Evolutionary conservation across 2,329 filamentous ascomycete genomes (phyloP), one percentile per base, ranked within the genome.

Genomic region (Calonectria henricotiae): DNA sequence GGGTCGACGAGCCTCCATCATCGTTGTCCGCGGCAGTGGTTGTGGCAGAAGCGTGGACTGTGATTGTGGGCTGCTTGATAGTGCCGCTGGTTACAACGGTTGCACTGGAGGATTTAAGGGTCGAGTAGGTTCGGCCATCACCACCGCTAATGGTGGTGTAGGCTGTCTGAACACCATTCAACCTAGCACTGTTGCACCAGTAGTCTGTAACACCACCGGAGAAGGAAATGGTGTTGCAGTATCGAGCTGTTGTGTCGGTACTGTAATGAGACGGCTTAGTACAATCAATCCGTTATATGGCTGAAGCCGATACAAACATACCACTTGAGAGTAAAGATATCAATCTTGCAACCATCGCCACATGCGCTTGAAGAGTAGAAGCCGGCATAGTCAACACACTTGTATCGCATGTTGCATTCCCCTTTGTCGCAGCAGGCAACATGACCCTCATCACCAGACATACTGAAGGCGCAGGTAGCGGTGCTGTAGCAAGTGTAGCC

Each of bases 321-420:
- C 86, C 86, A 88, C 77, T 88, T 88, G 43, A 85, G 71, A 12
- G 83, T 86, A 41, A 77, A 80, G 1, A 77, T 78, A 65, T 87
- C 83, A 20, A 79, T 75, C 23, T 79, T 69, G 68, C 86, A 88
- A 12, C 79, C 80, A 58, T 80, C 72, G 65, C 84, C 79, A 69
- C 86, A 88, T 12, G 75, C 71, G 49, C 81, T 83, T 5, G 79
- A 79, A 2, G 76, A 74, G 39, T 71, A 80, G 35, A 83, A 79
- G 17, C 82, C 75, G 0, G 72, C 69, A 55, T 80, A 82, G 70
- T 86, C 83, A 12, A 85, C 68, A 65, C 86, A 88, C 4, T 72
- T 77, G 8, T 80, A 71, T 23, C 80, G 79, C 44, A 83, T 77
- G 44, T 76, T 72, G 72, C 84, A 87, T 5, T 73, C 72, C 0